phyloP scores from a whole-genome alignment of 768 basidiomycete species.

The Mrakia hoshinonis region DNA sequence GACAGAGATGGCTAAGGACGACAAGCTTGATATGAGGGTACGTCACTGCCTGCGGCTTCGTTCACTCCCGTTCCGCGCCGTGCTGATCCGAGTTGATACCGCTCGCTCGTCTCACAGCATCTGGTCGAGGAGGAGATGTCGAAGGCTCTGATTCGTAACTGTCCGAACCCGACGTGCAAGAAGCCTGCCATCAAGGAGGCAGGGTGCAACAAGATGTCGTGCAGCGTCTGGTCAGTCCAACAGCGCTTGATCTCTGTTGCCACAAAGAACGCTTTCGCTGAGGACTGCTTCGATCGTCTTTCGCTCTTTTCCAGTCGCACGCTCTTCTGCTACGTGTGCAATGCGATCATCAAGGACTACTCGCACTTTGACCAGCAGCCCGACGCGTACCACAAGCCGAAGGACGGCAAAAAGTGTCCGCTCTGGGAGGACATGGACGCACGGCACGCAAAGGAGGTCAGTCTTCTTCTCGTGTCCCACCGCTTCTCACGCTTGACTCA shows the following conservation, averaged over 20 bases:
- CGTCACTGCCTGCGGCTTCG: background rate
- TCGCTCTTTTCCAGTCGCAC: conserved; percentile 48
- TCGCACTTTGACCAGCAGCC: conserved; percentile 59
- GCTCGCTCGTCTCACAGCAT: conserved; percentile 50
- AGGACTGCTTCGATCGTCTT: background rate
- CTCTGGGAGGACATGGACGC: conserved; percentile 61
- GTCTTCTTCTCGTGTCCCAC: background rate
- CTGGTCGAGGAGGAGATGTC: conserved; percentile 90
- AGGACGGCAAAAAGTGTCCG: conserved; percentile 48
- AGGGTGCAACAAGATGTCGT: conserved; percentile 81
- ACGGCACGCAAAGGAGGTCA: conserved; percentile 10
- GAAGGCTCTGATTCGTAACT: conserved; percentile 48
- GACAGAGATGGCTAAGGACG: conserved; percentile 66
- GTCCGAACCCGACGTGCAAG: conserved; percentile 71
- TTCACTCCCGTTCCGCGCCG: background rate
- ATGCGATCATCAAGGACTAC: conserved; percentile 55
- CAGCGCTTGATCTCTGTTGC: too few species aligned
- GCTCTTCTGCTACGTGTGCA: conserved; percentile 73
- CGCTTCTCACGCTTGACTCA: background rate
- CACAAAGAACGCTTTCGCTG: too few species aligned
- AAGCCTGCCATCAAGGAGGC: conserved; percentile 35
- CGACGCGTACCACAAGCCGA: conserved; percentile 31
- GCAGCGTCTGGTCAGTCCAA: background rate
- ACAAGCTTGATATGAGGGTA: conserved; percentile 49
- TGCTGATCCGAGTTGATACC: too few species aligned